These are phyloP conservation scores for Kurtzmaniella quercitrusa DNA, from an alignment of 1,139 yeast genomes.

Conservation along the genomic window DNA sequence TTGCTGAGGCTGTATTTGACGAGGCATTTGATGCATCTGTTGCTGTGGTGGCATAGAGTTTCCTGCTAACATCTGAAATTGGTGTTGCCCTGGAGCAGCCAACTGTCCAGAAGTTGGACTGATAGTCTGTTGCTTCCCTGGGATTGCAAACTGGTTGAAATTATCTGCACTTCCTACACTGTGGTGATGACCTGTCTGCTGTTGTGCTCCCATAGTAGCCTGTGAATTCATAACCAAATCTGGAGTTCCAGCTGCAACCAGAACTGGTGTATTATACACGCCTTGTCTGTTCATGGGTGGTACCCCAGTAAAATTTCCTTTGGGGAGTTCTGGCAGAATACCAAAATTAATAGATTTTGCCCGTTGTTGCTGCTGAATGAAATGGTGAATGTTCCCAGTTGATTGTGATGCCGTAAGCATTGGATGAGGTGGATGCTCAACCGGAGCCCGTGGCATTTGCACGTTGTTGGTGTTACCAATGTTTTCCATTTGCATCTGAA, in stretches of 20 bases:
- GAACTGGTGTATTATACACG: background rate
- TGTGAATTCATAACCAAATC: slow-evolving; percentile 1
- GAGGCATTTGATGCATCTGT: slow-evolving; percentile 7
- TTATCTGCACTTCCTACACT: background rate
- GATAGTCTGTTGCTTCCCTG: background rate
- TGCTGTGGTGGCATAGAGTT: slow-evolving; percentile 3
- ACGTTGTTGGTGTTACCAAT: background rate
- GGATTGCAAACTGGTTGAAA: background rate
- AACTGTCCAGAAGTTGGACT: slow-evolving; percentile 1
- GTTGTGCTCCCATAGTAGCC: background rate
- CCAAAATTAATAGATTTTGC: background rate
- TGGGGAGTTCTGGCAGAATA: slow-evolving; percentile 1
- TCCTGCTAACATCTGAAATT: background rate
- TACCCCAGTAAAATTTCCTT: background rate
- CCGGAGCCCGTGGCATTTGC: background rate
- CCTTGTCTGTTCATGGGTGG: background rate
- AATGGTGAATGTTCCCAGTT: slow-evolving; percentile 12
- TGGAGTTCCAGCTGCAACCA: background rate
- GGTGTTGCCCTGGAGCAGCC: background rate
- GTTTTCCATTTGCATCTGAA: background rate
- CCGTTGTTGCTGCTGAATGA: slow-evolving; percentile 4
- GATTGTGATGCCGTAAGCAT: slow-evolving; percentile 12
- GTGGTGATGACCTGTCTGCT: background rate
- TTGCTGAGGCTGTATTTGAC: slow-evolving; percentile 3
- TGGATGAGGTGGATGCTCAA: slow-evolving; percentile 7